Evolutionary conservation across 108 stramenopile genomes (phyloP), one percentile per base, ranked within the genome.

Genomic region (Nitzschia inconspicua): DNA sequence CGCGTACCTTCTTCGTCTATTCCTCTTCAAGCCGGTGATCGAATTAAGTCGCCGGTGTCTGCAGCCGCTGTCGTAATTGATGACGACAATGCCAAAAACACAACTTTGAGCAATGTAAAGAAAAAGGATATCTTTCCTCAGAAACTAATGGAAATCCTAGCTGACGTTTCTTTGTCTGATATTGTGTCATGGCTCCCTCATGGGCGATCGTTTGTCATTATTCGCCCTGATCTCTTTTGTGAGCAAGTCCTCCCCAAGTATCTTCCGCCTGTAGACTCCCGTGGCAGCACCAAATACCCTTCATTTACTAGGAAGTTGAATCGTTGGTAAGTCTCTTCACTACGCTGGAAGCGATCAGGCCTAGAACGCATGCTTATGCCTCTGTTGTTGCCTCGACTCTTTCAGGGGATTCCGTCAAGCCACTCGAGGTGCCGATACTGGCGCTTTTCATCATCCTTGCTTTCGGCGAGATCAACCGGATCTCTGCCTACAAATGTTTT

Each of bases 101-200:
- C 7, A 53, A 41, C 11, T 11, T 41, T 48, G 6, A 10, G 26
- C 35, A 40, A n/a, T 34, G 20, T 3, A 25, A 57, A 39, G 23
- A 67, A 63, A 53, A 44, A 70, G 25, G 85, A 84, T n/a, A 86
- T 72, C 13, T 91, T 91, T 50, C 89, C 89, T 26, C 70, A 81
- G 57, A 68, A 84, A 34, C 64, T 91, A 10, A 75, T 88, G 35
- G 73, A 72, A 13, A 78, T 91, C 28, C 72, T 91, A 16, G 52
- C 77, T 25, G 84, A 88, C 29, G 22, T 61, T 25, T 57, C 77
- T 8, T 57, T 86, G 0, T 70, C 73, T 8, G 83, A 82, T 39
- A 77, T 86, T 28, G 69, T 86, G 13, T 72, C 86, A 0, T 91
- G 90, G 90, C 80, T 91, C 22, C 84, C 86, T 19, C 86, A 88